Conservation (phyloP, 768 basidiomycete species). For the Leccinum obscurum region DNA sequence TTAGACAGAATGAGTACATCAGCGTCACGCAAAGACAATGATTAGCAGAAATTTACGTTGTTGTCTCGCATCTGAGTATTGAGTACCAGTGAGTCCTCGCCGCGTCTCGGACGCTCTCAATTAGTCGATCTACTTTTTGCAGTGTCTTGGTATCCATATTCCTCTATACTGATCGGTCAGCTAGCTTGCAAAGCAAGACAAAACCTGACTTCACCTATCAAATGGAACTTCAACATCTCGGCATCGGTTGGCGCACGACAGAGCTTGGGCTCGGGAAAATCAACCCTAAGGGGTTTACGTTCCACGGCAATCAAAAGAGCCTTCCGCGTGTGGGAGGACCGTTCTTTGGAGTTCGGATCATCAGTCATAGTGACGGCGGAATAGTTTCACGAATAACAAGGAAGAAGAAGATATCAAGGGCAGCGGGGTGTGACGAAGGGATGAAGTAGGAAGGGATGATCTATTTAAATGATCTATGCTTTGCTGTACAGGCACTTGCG, state of each 20-base stretch:
- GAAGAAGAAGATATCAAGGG: constrained; percentile 13
- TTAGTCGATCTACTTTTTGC: no score
- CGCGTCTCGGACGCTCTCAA: no score
- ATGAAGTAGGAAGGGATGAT: not conserved
- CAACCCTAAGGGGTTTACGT: not conserved
- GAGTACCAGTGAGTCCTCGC: no score
- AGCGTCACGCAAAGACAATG: no score
- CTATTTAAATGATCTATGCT: constrained; percentile 1
- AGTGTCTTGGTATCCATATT: constrained; percentile 35
- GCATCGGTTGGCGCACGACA: constrained; percentile 17
- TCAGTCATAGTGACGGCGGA: constrained; percentile 7
- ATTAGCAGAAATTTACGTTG: no score
- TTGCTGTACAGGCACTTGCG: no score
- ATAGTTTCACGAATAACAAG: not conserved
- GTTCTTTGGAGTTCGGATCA: not conserved
- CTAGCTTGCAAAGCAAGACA: not conserved
- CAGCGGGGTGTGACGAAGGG: no score
- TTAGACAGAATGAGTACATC: no score
- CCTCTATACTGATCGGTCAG: constrained; percentile 14
- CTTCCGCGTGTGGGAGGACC: constrained; percentile 3
- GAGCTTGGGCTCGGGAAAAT: constrained; percentile 2
- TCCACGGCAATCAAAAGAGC: constrained; percentile 28
- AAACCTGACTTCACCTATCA: constrained; percentile 22
- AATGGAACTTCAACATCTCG: constrained; percentile 9
- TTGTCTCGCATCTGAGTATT: no score